Evolutionary conservation across 2,329 filamentous ascomycete species (phyloP).

Genomic region (Aspergillus piperis): DNA sequence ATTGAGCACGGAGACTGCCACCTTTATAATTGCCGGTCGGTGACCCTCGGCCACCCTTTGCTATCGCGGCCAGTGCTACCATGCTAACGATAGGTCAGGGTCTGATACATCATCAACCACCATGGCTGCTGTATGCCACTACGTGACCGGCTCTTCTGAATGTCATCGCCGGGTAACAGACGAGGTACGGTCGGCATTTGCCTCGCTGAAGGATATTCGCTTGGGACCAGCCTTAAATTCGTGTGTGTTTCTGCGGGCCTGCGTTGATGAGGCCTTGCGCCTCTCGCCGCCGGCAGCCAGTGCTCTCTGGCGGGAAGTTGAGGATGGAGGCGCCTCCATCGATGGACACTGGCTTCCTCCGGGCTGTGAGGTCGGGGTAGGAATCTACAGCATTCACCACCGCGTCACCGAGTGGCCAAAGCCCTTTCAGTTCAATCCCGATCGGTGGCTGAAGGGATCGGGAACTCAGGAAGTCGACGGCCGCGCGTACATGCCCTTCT

Average conservation of each 20-base stretch:
- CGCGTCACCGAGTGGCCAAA: not conserved
- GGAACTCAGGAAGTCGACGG: no score
- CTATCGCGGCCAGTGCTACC: no score
- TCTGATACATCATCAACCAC: not conserved
- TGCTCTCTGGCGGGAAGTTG: not conserved
- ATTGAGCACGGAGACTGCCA: constrained; percentile 2
- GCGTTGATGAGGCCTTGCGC: not conserved
- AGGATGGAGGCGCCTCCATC: not conserved
- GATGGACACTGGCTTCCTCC: not conserved
- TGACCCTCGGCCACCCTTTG: not conserved
- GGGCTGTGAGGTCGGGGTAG: not conserved
- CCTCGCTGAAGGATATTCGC: not conserved
- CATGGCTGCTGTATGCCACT: not conserved
- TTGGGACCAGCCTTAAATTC: not conserved
- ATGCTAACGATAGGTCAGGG: not conserved
- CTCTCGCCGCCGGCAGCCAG: not conserved
- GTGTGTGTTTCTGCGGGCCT: not conserved
- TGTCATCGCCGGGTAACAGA: not conserved
- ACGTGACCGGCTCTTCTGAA: not conserved
- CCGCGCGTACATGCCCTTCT: not conserved
- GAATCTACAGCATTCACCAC: not conserved
- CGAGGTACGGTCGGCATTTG: not conserved
- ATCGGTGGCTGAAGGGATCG: not conserved
- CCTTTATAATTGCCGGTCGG: not conserved
- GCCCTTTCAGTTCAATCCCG: not conserved